These are phyloP conservation scores for Neurospora cerealis DNA, from an alignment of 495 filamentous ascomycete genomes.

Conservation along the genomic window DNA sequence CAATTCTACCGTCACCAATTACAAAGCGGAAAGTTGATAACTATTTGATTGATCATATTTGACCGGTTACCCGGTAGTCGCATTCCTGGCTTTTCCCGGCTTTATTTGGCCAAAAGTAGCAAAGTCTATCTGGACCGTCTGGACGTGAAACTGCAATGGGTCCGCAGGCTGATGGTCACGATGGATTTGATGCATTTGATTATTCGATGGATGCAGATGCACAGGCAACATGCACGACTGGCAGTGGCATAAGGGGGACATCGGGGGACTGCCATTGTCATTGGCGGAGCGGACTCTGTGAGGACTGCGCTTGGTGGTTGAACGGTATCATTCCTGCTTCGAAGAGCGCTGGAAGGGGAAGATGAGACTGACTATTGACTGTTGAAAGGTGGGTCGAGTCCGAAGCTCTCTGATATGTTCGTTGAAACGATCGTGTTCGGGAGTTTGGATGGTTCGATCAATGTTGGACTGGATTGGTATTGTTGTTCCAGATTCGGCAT, in stretches of 20 bases:
- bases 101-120: neutral
- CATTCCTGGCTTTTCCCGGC: neutral
- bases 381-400: neutral
- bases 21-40: neutral
- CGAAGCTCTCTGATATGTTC: neutral
- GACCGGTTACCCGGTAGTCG: neutral
- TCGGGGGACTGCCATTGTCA: neutral
- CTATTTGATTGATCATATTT: neutral
- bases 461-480: no score
- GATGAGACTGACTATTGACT: neutral
- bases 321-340: neutral
- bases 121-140: neutral
- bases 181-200: neutral
- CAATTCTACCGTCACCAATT: neutral
- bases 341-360: neutral
- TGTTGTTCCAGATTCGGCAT: neutral
- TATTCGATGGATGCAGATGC: neutral
- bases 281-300: neutral
- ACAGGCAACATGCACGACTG: neutral
- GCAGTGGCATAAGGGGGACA: neutral
- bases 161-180: neutral
- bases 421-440: neutral
- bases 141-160: neutral
- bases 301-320: neutral
- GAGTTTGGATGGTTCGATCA: neutral